Evolutionary conservation across 257 asterid genomes (phyloP).

Genomic region (Leptodermis oblonga): DNA sequence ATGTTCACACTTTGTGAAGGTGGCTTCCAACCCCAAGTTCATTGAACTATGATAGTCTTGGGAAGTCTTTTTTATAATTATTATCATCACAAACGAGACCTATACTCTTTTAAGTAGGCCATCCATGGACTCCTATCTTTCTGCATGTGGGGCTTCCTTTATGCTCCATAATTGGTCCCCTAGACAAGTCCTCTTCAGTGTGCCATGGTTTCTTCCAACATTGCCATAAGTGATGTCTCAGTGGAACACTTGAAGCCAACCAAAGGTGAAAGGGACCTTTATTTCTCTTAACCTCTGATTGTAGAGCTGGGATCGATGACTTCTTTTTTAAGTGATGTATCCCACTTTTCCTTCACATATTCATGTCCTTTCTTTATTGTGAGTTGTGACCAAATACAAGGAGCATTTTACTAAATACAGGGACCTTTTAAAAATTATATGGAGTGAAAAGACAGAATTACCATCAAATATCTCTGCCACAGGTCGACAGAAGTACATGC

Average conservation of each 20-base stretch:
- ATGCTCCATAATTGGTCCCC: constrained; percentile 33
- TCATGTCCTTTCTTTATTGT: constrained; percentile 7
- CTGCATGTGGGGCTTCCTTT: constrained; percentile 38
- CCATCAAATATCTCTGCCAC: too few species aligned
- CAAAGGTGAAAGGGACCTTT: constrained; percentile 39
- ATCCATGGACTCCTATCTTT: constrained; percentile 38
- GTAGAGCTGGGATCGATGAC: constrained; percentile 28
- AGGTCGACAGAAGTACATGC: too few species aligned
- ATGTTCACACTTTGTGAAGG: not conserved
- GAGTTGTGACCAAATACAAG: too few species aligned
- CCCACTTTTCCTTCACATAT: constrained; percentile 13
- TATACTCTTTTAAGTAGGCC: constrained; percentile 12
- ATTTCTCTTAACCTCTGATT: constrained; percentile 20
- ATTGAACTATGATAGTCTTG: constrained; percentile 3
- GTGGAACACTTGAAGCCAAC: constrained; percentile 50
- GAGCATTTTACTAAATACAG: too few species aligned
- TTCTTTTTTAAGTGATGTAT: constrained; percentile 23
- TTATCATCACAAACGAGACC: constrained; percentile 9
- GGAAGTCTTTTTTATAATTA: not conserved
- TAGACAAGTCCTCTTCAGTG: constrained; percentile 26
- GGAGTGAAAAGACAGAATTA: too few species aligned
- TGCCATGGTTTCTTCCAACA: constrained; percentile 52
- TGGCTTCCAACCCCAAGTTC: constrained; percentile 1
- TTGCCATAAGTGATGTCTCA: constrained; percentile 48
- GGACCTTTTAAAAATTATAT: too few species aligned